phyloP scores from a whole-genome alignment of 2,329 filamentous ascomycete genomes.

The Fusarium avenaceum region DNA sequence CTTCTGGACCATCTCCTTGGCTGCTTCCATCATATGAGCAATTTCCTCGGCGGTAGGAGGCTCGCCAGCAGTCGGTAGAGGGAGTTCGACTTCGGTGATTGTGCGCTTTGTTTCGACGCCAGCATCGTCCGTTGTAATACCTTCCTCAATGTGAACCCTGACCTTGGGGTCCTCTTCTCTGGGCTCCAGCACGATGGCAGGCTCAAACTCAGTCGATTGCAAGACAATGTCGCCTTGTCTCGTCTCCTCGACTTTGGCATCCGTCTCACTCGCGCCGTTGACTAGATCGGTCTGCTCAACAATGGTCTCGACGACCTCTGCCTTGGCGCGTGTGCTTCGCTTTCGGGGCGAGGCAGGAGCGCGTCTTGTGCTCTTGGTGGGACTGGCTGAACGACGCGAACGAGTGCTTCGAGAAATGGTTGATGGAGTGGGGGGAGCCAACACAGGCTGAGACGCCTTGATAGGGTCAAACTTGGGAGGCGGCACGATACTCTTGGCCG shows the following conservation, averaged over 20 bases:
- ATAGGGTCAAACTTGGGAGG: conserved; percentile 83
- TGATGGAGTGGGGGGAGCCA: conserved; percentile 65
- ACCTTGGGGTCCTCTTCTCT: conserved; percentile 71
- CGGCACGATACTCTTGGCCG: conserved; percentile 81
- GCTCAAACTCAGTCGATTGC: conserved; percentile 65
- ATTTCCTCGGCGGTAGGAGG: conserved; percentile 83
- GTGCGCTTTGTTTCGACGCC: conserved; percentile 78
- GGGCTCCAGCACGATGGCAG: conserved; percentile 63
- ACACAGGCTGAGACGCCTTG: conserved; percentile 55
- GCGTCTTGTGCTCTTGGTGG: conserved; percentile 64
- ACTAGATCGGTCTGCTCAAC: conserved; percentile 48
- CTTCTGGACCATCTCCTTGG: conserved; percentile 87
- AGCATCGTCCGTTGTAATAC: conserved; percentile 65
- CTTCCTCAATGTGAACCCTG: conserved; percentile 78
- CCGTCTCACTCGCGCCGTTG: conserved; percentile 44
- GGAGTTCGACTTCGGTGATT: conserved; percentile 81
- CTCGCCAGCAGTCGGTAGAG: conserved; percentile 69
- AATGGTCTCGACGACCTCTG: conserved; percentile 54
- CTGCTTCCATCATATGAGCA: conserved; percentile 85
- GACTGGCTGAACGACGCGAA: conserved; percentile 69
- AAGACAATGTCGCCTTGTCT: conserved; percentile 55
- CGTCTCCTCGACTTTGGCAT: conserved; percentile 45
- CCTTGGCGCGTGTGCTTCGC: conserved; percentile 62
- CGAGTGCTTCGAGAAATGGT: conserved; percentile 62
- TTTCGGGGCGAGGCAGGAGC: conserved; percentile 68